Conservation (phyloP, 306 rosid genomes). For the Corylus americana region DNA sequence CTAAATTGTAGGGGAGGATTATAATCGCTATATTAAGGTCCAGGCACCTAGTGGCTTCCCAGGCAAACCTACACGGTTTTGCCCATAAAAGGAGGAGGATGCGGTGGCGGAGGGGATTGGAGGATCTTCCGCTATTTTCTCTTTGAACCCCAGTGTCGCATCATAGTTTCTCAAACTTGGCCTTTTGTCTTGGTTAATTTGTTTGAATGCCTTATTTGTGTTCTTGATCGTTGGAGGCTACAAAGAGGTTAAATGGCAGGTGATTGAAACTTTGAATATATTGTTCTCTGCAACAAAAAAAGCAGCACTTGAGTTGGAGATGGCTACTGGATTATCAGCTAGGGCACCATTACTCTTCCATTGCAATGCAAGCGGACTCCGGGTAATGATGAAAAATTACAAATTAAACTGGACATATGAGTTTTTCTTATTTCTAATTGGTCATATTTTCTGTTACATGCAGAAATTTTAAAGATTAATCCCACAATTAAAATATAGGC, state of each 20-base stretch:
- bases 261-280: background rate
- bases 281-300: background rate
- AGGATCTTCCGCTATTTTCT: background rate
- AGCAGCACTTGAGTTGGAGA: background rate
- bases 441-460: background rate
- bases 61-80: constrained; percentile 7
- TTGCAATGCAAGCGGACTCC: constrained; percentile 12
- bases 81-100: background rate
- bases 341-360: constrained; percentile 10
- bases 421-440: background rate
- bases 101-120: background rate
- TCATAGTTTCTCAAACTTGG: background rate
- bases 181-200: background rate
- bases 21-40: background rate
- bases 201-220: background rate
- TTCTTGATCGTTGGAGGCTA: background rate
- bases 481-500: background rate
- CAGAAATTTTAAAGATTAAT: background rate
- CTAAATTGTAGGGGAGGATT: constrained; percentile 16
- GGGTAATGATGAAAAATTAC: constrained; percentile 7
- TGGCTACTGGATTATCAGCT: constrained; percentile 22
- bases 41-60: background rate
- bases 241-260: background rate
- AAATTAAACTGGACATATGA: background rate
- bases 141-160: background rate